Base-by-base conservation (phyloP, 495 filamentous ascomycete species). In the Cercophora scortea region DNA sequence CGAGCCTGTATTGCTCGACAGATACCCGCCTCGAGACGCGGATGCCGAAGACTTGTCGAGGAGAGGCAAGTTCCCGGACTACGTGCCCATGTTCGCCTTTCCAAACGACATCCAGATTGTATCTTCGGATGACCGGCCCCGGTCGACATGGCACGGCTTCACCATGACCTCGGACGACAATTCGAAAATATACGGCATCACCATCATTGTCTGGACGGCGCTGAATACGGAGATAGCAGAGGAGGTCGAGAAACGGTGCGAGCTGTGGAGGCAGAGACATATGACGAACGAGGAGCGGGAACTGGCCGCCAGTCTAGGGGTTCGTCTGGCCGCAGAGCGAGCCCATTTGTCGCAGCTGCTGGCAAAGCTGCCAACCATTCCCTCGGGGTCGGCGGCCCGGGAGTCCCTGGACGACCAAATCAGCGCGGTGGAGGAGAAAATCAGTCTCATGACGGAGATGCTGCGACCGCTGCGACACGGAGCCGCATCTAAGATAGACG, bases 31-130 rank as follows among this genome's bases (percentile, higher is more conserved):
- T 38, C 87, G 88, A 63, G 79, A 80, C 56, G 86, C 90, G 71
- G 63, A 79, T n/a, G 73, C 71, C 16, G 92, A 96, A 25, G 89
- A 95, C 56, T 59, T 82, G 51, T 83, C 87, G 62, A 79, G 86
- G 62, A 83, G 93, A 61, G 90, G 89, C 42, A 82, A 81, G 48
- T 96, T 98, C 64, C 93, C 93, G 4, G 92, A 98, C 62, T 97
- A 96, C 59, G 89, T 98, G 38, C 93, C 93, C 25, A 97, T 98
- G 93, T 98, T 97, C 61, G 90, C 93, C 17, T 98, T 97, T 61
- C 93, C 93, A 32, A 96, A 98, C 67, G 93, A 98, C 69, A 89
- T 98, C 59, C 89, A 89, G 51, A 92, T 98, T 47, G 88, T 97
- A 8, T 96, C 93, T 8, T 89, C 89, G 2, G 93, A 98, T 62